phyloP scores from a whole-genome alignment of 1,284 basidiomycete species.

The Vanrija humicola region DNA sequence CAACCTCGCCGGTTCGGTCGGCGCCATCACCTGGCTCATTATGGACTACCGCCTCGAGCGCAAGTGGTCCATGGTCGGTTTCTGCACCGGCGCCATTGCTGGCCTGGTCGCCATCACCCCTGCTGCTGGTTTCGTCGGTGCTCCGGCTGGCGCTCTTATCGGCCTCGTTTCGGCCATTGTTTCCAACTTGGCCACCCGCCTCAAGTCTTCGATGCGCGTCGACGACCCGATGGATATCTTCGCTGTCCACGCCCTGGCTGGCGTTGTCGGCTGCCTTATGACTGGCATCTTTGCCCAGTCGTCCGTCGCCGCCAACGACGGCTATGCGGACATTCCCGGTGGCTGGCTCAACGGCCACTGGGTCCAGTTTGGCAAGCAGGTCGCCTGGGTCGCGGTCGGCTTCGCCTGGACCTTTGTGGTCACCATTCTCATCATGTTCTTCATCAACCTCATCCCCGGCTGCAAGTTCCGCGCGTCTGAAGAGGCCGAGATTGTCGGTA shows the following conservation, averaged over 20 bases:
- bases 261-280: conserved; percentile 73
- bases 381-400: conserved; percentile 73
- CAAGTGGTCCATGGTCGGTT: conserved; percentile 78
- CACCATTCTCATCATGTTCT: conserved; percentile 53
- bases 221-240: conserved; percentile 62
- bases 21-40: conserved; percentile 82
- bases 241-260: conserved; percentile 87
- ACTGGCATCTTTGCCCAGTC: conserved; percentile 64
- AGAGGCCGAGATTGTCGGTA: conserved; percentile 76
- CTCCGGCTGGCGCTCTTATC: conserved; percentile 60
- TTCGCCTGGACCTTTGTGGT: conserved; percentile 56
- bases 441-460: conserved; percentile 70
- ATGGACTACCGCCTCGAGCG: conserved; percentile 79
- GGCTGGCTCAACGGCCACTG: conserved; percentile 71
- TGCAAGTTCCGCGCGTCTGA: conserved; percentile 67
- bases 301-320: conserved; percentile 71
- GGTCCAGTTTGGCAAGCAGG: conserved; percentile 75
- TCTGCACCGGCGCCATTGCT: conserved; percentile 64
- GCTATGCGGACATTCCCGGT: conserved; percentile 55
- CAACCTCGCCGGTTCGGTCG: conserved; percentile 56
- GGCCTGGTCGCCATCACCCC: conserved; percentile 79
- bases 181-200: conserved; percentile 82
- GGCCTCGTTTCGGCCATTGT: conserved; percentile 70
- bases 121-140: conserved; percentile 50
- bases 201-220: conserved; percentile 56